These are phyloP conservation scores for Ophiocordyceps australis DNA, from an alignment of 2,329 filamentous ascomycete species.

Conservation along the genomic window DNA sequence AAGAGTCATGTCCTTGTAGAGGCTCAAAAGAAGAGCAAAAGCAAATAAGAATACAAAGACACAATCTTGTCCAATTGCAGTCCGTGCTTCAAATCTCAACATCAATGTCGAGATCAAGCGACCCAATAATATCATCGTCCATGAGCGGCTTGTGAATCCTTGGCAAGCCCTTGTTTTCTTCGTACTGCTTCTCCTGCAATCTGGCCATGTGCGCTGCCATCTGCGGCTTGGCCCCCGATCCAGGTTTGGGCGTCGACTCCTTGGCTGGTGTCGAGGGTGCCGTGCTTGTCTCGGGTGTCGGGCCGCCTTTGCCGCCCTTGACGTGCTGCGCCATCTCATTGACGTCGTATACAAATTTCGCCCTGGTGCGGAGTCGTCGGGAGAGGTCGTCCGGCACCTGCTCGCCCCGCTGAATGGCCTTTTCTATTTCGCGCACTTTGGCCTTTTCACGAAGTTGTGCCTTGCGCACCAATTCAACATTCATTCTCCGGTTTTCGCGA, in stretches of 20 bases:
- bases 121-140: slow-evolving; percentile 85
- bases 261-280: no score
- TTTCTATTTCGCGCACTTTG: slow-evolving; percentile 39
- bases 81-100: slow-evolving; percentile 60
- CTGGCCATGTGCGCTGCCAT: slow-evolving; percentile 34
- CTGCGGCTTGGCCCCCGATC: slow-evolving; percentile 20
- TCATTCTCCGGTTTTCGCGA: slow-evolving; percentile 63
- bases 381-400: slow-evolving; percentile 37
- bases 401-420: slow-evolving; percentile 45
- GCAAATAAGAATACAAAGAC: no score
- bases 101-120: slow-evolving; percentile 80
- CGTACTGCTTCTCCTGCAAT: slow-evolving; percentile 30
- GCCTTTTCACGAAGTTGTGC: slow-evolving; percentile 71
- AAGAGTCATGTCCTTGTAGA: no score
- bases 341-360: slow-evolving; percentile 50
- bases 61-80: no score
- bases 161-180: slow-evolving; percentile 40
- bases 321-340: slow-evolving; percentile 29
- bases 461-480: slow-evolving; percentile 78
- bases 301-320: slow-evolving; percentile 25
- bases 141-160: slow-evolving; percentile 63
- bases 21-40: no score
- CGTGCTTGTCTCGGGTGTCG: no score
- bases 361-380: slow-evolving; percentile 45
- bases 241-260: slow-evolving; percentile 30